Evolutionary conservation across 2,329 filamentous ascomycete species (phyloP).

Genomic region (Ceratocystis albifundus): DNA sequence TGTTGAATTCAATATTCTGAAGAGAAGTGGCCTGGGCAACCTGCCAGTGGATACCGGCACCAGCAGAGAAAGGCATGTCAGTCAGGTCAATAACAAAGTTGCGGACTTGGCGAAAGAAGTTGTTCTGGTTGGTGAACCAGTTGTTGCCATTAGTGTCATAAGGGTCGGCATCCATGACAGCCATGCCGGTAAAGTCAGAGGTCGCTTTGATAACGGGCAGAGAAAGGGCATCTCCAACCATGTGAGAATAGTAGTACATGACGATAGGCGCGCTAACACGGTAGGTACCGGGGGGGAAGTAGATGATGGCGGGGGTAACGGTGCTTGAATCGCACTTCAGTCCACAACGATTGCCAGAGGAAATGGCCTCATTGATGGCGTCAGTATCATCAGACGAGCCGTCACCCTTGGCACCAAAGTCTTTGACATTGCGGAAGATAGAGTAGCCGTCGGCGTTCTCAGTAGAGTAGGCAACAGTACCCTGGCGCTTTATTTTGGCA

Average conservation of each 20-base stretch:
- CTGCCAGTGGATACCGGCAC: conserved; percentile 73
- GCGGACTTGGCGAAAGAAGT: conserved; percentile 73
- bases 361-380: conserved; percentile 77
- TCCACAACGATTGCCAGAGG: conserved; percentile 68
- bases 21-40: conserved; percentile 72
- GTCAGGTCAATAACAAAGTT: conserved; percentile 73
- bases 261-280: conserved; percentile 66
- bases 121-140: conserved; percentile 71
- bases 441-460: conserved; percentile 46
- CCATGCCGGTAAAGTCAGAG: conserved; percentile 69
- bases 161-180: conserved; percentile 77
- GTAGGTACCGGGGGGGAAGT: conserved; percentile 85
- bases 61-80: conserved; percentile 46
- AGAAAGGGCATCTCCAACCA: conserved; percentile 66
- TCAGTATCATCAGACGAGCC: conserved; percentile 67
- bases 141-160: conserved; percentile 59
- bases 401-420: conserved; percentile 61
- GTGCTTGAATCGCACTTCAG: conserved; percentile 73
- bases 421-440: conserved; percentile 65
- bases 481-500: conserved; percentile 55
- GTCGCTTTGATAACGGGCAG: conserved; percentile 66
- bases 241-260: conserved; percentile 86
- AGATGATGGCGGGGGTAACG: conserved; percentile 72
- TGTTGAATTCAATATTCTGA: conserved; percentile 72
- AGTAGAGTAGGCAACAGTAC: conserved; percentile 47